Conservation (phyloP, 2,329 filamentous ascomycete genomes). For the Sclerotinia minor region DNA sequence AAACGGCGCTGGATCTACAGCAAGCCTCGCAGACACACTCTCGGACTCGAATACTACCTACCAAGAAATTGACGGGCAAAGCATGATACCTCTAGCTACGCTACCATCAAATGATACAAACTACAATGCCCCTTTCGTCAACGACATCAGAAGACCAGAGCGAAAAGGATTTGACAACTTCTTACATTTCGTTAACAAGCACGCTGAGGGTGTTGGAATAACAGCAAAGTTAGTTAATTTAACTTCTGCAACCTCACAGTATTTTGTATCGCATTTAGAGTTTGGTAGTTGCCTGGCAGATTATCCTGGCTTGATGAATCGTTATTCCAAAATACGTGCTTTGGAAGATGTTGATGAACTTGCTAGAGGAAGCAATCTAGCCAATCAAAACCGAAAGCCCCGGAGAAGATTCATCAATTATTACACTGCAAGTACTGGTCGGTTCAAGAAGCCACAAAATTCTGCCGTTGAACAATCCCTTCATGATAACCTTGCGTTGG, state of each 20-base stretch:
- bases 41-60: conserved; percentile 32
- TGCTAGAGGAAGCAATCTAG: conserved; percentile 33
- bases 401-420: conserved; percentile 84
- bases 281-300: conserved; percentile 82
- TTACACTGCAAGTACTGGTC: conserved; percentile 81
- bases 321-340: conserved; percentile 68
- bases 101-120: conserved; percentile 53
- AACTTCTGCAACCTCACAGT: conserved; percentile 66
- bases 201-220: conserved; percentile 55
- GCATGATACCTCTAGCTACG: conserved; percentile 34
- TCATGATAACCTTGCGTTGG: conserved; percentile 29
- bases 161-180: conserved; percentile 68
- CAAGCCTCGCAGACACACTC: conserved; percentile 32
- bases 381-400: conserved; percentile 41
- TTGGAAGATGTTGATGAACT: conserved; percentile 70
- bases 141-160: conserved; percentile 69
- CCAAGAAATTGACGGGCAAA: conserved; percentile 33
- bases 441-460: conserved; percentile 54
- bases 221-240: conserved; percentile 44
- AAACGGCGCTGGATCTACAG: conserved; percentile 29
- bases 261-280: conserved; percentile 78
- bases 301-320: conserved; percentile 64
- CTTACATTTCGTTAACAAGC: conserved; percentile 78
- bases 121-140: conserved; percentile 74
- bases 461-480: conserved; percentile 28